These are phyloP conservation scores for Aphanomyces invadans DNA, from an alignment of 352 stramenopile species.

Conservation along the genomic window DNA sequence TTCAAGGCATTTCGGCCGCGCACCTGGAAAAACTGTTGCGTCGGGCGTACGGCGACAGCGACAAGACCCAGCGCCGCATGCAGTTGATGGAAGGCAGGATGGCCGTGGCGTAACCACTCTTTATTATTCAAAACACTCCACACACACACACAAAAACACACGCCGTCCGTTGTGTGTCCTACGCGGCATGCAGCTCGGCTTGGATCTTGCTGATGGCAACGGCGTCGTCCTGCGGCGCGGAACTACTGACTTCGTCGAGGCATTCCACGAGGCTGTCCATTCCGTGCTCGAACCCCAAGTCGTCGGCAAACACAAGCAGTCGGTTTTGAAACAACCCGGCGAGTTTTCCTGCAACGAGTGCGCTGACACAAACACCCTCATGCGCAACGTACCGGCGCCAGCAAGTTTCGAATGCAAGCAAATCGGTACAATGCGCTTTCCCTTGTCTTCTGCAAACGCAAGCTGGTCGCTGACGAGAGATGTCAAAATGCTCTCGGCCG, in stretches of 20 bases:
- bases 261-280: slow-evolving; percentile 33
- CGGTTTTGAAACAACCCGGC: slow-evolving; percentile 22
- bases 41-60: slow-evolving; percentile 40
- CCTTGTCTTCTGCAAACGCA: slow-evolving; percentile 78
- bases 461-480: slow-evolving; percentile 77
- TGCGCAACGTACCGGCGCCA: background rate
- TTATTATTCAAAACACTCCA: background rate
- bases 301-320: slow-evolving; percentile 47
- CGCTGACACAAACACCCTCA: too few species aligned
- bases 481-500: slow-evolving; percentile 53
- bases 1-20: slow-evolving; percentile 44
- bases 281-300: slow-evolving; percentile 56
- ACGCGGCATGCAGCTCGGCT: too few species aligned
- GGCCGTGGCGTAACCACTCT: background rate
- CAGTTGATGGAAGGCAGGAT: slow-evolving; percentile 49
- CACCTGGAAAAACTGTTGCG: slow-evolving; percentile 43
- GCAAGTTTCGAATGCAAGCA: slow-evolving; percentile 11
- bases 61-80: slow-evolving; percentile 54
- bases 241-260: slow-evolving; percentile 1
- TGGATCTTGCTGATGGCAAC: background rate
- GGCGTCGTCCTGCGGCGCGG: background rate
- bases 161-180: too few species aligned
- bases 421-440: slow-evolving; percentile 67
- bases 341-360: slow-evolving; percentile 1
- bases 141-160: background rate